Base-by-base conservation (phyloP, 805 yeast species). In the Pichia ethanolica region DNA sequence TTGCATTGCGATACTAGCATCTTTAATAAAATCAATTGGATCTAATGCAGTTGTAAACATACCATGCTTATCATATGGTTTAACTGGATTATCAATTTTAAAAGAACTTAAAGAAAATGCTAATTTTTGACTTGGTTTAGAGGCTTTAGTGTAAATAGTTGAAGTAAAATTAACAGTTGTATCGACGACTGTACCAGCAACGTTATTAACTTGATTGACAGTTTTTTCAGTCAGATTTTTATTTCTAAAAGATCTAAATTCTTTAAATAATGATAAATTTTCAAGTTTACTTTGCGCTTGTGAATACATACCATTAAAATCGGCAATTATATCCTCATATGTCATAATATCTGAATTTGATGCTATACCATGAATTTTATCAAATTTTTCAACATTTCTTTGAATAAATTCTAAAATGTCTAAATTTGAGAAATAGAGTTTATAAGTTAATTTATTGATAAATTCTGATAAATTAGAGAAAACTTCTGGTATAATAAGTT, bases 381-480 rank as follows among this genome's bases (percentile, higher is more conserved):
- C 53, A 49, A 59, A 67, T 49, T 61, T 61, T 11, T 47, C 35
- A 36, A 69, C 38, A 35, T 68, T 60, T 5, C 66, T 66, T 45
- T 62, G 47, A 28, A 76, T 56, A 27, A 62, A 57, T 30, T 63
- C 54, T 48, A 60, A 64, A 3, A 71, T 62, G 14, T 70, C 72
- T 26, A 59, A 35, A 44, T 76, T 72, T 35, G 71, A 67, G 53
- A 64, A 69, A 38, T 74, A 58, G 1, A 71, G 47, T 53, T 71
- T 65, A 44, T 69, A 61, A 1, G 75, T 62, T 12, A 78, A 50
- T 46, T 66, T 65, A 42, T 70, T 74, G 10, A 77, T 60, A 51
- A 77, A 77, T 54, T 78, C 83, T 35, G 78, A 77, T 42, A 77
- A 55, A 14, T 71, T 67, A 4, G 66, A 62, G 43, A 75, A 58